These are phyloP conservation scores for Skeletonema menzelii DNA, from an alignment of 108 stramenopile species.

Conservation along the genomic window DNA sequence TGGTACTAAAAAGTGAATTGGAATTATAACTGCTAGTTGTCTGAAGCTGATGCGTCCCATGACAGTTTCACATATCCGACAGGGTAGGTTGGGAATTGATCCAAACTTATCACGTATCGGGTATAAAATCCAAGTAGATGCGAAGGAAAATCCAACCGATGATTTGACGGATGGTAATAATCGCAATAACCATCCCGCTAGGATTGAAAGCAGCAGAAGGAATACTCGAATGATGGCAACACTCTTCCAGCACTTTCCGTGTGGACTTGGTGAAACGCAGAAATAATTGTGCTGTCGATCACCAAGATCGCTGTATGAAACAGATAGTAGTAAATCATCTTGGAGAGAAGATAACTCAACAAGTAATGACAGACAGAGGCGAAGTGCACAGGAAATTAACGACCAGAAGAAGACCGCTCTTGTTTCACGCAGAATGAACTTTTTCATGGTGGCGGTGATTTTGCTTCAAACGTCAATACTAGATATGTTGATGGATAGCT, in stretches of 20 bases:
- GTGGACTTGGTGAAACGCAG: not conserved
- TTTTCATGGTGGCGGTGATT: not conserved
- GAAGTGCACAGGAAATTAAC: not conserved
- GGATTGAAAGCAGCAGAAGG: not conserved
- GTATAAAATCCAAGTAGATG: conserved; percentile 6
- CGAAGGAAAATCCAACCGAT: conserved; percentile 14
- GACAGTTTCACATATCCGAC: conserved; percentile 42
- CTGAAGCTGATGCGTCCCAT: conserved; percentile 42
- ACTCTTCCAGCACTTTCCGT: not conserved
- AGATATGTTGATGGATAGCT: too few species aligned
- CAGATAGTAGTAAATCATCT: not conserved
- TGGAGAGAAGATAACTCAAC: conserved; percentile 2
- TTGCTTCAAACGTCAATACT: too few species aligned
- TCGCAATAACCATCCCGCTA: conserved; percentile 8
- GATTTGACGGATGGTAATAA: conserved; percentile 1
- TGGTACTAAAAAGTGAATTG: conserved; percentile 28
- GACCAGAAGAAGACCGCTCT: conserved; percentile 10
- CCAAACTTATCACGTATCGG: conserved; percentile 16
- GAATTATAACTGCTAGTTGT: conserved; percentile 26
- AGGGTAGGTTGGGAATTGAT: conserved; percentile 43
- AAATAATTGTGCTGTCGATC: not conserved
- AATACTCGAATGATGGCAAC: not conserved
- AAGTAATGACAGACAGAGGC: conserved; percentile 6
- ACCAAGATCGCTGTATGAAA: not conserved
- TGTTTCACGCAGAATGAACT: conserved; percentile 10